phyloP scores from a whole-genome alignment of 208 protist genomes.

The Crithidia thermophila region DNA sequence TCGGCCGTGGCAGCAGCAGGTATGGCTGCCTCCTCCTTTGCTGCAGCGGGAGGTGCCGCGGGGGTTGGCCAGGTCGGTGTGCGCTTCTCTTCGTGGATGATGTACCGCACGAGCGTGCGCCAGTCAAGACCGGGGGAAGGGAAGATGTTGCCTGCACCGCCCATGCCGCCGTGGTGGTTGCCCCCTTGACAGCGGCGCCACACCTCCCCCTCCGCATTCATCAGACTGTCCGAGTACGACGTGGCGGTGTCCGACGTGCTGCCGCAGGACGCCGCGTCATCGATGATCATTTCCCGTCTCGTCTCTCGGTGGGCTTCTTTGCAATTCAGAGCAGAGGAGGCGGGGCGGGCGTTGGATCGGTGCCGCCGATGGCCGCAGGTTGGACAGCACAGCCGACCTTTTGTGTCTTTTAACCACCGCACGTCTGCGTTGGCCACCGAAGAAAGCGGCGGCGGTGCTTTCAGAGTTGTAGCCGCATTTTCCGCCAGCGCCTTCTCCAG shows the following conservation, averaged over 20 bases:
- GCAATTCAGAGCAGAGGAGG: too few species aligned
- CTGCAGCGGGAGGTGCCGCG: neutral
- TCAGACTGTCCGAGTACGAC: conserved; percentile 13
- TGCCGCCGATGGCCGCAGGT: conserved; percentile 4
- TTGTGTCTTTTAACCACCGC: neutral
- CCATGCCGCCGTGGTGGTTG: neutral
- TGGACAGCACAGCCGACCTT: neutral
- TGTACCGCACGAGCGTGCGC: conserved; percentile 38
- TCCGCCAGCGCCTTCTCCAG: conserved; percentile 38
- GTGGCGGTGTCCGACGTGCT: conserved; percentile 11
- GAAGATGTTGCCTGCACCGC: neutral
- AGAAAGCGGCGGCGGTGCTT: neutral
- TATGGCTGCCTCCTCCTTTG: neutral
- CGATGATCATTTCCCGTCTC: too few species aligned
- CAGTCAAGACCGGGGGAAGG: conserved; percentile 26
- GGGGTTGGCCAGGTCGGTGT: neutral
- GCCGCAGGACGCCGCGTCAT: too few species aligned
- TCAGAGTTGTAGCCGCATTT: neutral
- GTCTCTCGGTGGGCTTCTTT: too few species aligned
- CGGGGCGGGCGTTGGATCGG: neutral
- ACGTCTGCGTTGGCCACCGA: neutral
- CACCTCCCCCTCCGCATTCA: conserved; percentile 7
- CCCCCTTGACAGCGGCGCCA: too few species aligned
- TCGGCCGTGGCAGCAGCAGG: neutral
- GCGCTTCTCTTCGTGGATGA: conserved; percentile 27